Percentiles rank a stretch among this genome's conserved stretches.
Conservation (phyloP, 805 yeast species). For the Teunomyces gatunensis region DNA sequence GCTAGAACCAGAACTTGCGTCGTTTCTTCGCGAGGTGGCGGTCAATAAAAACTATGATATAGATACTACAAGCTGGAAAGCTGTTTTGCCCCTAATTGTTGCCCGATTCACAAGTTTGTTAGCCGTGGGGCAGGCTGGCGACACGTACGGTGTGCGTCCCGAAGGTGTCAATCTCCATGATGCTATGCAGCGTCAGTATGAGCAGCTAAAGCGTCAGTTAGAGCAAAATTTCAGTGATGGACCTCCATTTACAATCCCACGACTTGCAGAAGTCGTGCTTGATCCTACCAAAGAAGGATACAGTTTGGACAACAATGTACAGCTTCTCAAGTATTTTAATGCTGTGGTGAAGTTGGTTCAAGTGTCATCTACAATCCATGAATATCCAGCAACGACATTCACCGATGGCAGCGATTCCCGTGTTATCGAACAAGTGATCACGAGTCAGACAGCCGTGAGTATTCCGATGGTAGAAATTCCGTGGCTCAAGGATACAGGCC, state of each 20-base stretch:
- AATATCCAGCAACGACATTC: slow-evolving; percentile 14
- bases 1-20: not conserved
- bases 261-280: slow-evolving; percentile 47
- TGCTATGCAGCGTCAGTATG: not conserved
- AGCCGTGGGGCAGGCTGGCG: slow-evolving; percentile 8
- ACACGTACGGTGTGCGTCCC: slow-evolving; percentile 8
- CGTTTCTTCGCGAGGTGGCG: not conserved
- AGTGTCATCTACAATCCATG: slow-evolving; percentile 28
- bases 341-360: slow-evolving; percentile 34
- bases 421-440: slow-evolving; percentile 2
- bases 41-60: not conserved
- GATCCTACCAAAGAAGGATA: slow-evolving; percentile 38
- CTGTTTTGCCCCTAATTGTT: slow-evolving; percentile 10
- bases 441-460: slow-evolving; percentile 10
- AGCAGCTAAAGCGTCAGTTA: slow-evolving; percentile 36
- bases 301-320: slow-evolving; percentile 24
- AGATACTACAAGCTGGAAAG: slow-evolving; percentile 7
- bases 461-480: slow-evolving; percentile 27
- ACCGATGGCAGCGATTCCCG: not conserved
- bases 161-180: slow-evolving; percentile 10
- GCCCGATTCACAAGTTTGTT: slow-evolving; percentile 7
- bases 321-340: slow-evolving; percentile 42
- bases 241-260: slow-evolving; percentile 49
- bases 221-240: slow-evolving; percentile 21
- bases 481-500: slow-evolving; percentile 23